phyloP scores from a whole-genome alignment of 306 rosid species.

The Morella rubra region DNA sequence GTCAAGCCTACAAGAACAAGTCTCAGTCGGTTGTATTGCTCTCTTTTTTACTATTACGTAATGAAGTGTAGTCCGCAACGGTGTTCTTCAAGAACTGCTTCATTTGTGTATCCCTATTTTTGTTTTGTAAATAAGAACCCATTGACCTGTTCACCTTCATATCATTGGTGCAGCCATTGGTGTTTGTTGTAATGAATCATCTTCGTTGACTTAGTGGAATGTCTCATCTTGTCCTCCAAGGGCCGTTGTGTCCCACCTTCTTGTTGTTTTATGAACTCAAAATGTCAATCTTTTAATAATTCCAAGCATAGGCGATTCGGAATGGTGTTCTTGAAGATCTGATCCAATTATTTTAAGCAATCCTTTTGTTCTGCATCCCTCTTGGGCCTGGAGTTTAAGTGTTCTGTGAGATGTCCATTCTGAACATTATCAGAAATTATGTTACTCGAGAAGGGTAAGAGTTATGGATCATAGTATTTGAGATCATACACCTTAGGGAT shows the following conservation, averaged over 20 bases:
- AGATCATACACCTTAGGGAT: no score
- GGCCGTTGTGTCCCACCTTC: not conserved
- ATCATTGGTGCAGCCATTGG: constrained; percentile 12
- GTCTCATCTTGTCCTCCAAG: constrained; percentile 1
- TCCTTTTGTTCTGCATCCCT: not conserved
- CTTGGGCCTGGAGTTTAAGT: no score
- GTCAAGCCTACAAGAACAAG: constrained; percentile 5
- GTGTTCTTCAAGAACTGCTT: not conserved
- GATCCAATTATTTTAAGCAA: not conserved
- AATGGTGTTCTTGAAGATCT: no score
- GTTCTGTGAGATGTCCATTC: no score
- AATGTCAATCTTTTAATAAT: not conserved
- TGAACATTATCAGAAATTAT: no score
- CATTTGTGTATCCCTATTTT: not conserved
- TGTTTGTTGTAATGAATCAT: constrained; percentile 1
- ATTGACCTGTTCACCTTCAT: not conserved
- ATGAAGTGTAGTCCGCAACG: not conserved
- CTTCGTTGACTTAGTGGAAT: not conserved
- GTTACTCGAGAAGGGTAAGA: no score
- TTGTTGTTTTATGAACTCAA: not conserved
- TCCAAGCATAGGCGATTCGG: not conserved
- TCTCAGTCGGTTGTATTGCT: not conserved
- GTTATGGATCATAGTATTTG: no score
- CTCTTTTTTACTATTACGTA: no score
- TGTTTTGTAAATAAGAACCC: constrained; percentile 18